phyloP scores from a whole-genome alignment of 345 rosid species.

The Eucalyptus victrix region DNA sequence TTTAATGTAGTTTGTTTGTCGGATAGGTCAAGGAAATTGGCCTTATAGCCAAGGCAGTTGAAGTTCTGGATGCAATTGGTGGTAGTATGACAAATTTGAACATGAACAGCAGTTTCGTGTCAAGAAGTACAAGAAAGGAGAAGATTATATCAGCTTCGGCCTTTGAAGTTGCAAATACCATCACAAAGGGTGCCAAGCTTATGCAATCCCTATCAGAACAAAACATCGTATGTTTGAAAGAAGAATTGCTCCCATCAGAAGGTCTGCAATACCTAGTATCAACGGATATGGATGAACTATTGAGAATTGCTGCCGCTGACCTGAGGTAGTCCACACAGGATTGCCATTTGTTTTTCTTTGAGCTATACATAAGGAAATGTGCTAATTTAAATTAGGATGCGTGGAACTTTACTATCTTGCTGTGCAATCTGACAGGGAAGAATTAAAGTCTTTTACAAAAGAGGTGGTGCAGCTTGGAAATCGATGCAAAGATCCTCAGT shows the following conservation, averaged over 20 bases:
- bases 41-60: conserved; percentile 42
- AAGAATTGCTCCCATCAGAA: conserved; percentile 70
- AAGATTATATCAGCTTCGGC: conserved; percentile 53
- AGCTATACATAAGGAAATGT: background rate
- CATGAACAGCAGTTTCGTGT: conserved; percentile 43
- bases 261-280: conserved; percentile 80
- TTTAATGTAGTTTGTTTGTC: background rate
- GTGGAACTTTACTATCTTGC: background rate
- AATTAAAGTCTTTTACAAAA: conserved; percentile 63
- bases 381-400: background rate
- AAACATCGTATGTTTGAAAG: conserved; percentile 57
- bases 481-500: conserved; percentile 94
- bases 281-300: conserved; percentile 69
- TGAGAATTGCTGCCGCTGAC: conserved; percentile 77
- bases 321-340: conserved; percentile 28
- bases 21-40: background rate
- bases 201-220: conserved; percentile 79
- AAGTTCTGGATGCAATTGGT: conserved; percentile 80
- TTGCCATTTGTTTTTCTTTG: background rate
- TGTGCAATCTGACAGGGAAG: conserved; percentile 44
- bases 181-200: conserved; percentile 82
- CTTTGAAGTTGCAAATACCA: conserved; percentile 91
- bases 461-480: conserved; percentile 96
- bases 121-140: conserved; percentile 61
- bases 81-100: conserved; percentile 85